Percentiles rank a stretch among this genome's conserved stretches.
phyloP scores from a whole-genome alignment of 2,329 filamentous ascomycete species.

The Xylaria digitata region DNA sequence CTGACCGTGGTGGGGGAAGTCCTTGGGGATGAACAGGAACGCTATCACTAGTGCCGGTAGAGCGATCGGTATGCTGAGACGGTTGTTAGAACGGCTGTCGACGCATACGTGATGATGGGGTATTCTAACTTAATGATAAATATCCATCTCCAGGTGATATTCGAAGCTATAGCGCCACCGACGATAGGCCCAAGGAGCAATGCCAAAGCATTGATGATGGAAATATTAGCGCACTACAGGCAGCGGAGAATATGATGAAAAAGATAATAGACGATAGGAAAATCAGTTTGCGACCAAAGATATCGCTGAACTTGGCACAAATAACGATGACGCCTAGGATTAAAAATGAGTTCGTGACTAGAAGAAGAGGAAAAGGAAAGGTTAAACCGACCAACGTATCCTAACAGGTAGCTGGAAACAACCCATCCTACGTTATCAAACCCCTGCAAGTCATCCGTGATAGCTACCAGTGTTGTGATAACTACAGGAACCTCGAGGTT shows the following conservation, averaged over 20 bases:
- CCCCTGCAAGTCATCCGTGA: conserved; percentile 33
- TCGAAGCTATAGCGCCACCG: conserved; percentile 40
- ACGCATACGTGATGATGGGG: no score
- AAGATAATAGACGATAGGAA: conserved; percentile 69
- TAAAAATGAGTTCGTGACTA: not conserved
- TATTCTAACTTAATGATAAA: conserved; percentile 43
- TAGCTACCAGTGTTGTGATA: conserved; percentile 38
- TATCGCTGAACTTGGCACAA: conserved; percentile 77
- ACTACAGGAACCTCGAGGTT: conserved; percentile 41
- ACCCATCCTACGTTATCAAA: conserved; percentile 38
- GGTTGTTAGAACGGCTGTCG: not conserved
- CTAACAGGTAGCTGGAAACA: conserved; percentile 39
- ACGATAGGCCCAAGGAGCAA: conserved; percentile 42
- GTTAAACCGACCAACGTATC: conserved; percentile 37
- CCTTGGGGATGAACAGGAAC: conserved; percentile 10
- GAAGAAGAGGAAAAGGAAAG: not conserved
- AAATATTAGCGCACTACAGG: conserved; percentile 63
- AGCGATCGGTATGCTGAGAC: conserved; percentile 17
- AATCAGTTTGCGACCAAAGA: conserved; percentile 72
- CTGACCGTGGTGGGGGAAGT: conserved; percentile 18
- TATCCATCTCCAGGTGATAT: conserved; percentile 44
- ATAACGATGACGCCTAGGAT: conserved; percentile 52
- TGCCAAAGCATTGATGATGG: conserved; percentile 31
- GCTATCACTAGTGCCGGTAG: conserved; percentile 3
- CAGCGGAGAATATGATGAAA: conserved; percentile 72